phyloP scores from a whole-genome alignment of 2,329 filamentous ascomycete genomes.

The Taxawa tesnikishii region DNA sequence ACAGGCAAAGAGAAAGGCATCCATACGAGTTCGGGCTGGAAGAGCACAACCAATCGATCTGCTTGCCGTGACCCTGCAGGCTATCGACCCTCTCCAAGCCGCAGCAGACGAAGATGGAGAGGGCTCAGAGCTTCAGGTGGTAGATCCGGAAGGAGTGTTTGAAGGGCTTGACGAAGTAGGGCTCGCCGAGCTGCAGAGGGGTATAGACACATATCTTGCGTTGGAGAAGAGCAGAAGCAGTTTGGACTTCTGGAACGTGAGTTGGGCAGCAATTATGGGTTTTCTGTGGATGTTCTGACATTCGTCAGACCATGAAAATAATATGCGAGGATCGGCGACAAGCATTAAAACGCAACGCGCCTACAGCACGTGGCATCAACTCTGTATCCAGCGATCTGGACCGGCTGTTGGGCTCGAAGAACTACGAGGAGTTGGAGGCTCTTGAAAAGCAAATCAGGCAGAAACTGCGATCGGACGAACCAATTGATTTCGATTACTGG shows the following conservation, averaged over 20 bases:
- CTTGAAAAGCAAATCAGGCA: slow-evolving; percentile 76
- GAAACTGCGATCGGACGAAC: slow-evolving; percentile 79
- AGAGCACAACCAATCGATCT: slow-evolving; percentile 89
- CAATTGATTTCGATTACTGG: slow-evolving; percentile 96
- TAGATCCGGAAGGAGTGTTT: slow-evolving; percentile 71
- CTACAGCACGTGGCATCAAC: slow-evolving; percentile 59
- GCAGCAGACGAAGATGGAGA: slow-evolving; percentile 69
- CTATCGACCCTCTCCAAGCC: slow-evolving; percentile 74
- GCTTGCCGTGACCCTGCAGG: slow-evolving; percentile 79
- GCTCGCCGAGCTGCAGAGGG: slow-evolving; percentile 64
- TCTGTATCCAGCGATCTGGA: slow-evolving; percentile 84
- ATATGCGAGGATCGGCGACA: slow-evolving; percentile 67
- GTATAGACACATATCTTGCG: slow-evolving; percentile 67
- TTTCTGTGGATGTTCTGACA: background rate
- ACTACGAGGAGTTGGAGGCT: slow-evolving; percentile 71
- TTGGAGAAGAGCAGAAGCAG: slow-evolving; percentile 71
- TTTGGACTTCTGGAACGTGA: slow-evolving; percentile 71
- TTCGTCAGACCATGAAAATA: slow-evolving; percentile 61
- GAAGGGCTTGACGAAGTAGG: slow-evolving; percentile 56
- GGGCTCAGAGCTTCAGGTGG: slow-evolving; percentile 66
- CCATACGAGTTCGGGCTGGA: slow-evolving; percentile 82
- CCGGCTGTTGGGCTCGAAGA: slow-evolving; percentile 72
- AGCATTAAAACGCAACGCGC: slow-evolving; percentile 44
- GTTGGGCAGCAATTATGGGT: background rate
- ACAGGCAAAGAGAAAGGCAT: slow-evolving; percentile 96